Base-by-base conservation (phyloP, 2,329 filamentous ascomycete species). In the Colletotrichum zoysiae region DNA sequence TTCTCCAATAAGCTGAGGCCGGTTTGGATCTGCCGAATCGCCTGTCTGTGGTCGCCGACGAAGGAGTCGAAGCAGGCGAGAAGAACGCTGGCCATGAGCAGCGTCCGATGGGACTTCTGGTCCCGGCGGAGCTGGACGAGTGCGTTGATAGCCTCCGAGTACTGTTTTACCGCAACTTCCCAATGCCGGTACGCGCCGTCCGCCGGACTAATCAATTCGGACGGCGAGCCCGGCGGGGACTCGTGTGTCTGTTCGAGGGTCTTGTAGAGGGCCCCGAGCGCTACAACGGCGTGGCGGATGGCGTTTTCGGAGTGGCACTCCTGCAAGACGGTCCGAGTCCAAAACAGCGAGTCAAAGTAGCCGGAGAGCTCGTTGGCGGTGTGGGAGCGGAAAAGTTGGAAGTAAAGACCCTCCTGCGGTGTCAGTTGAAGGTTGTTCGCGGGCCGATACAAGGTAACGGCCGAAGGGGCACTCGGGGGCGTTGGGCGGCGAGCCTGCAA, bases 21-120 rank as follows among this genome's bases (percentile, higher is more conserved):
- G 7, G 80, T 86, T 76, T 91, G 89, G 51, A 91, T 90, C 76
- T 91, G 89, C 18, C 79, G 76, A 61, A 91, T 91, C 51, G 89
- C 89, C 74, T 89, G 87, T 74, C 84, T 86, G 76, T 91, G 89
- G 72, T 91, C 86, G 23, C 89, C 89, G 40, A 90, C 87, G 76
- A 91, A 91, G 1, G 89, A 91, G 78, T 92, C 90, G 73, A 92
- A 92, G 78, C 89, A 91, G n/a, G 89, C 88, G 60, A 92, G 84
- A 48, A 92, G 81, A 46, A 92, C 88, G 64, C 86, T 90, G 20
- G 89, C 87, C 84, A 92, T 91, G n/a, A 92, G 83, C 60, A 85
- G 86, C 16, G 84, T 88, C 75, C 86, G 84, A 78, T 86, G 84
- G 20, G 85, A 86, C 61, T 78, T 80, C 50, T 82, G 79, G 55